Conservation (phyloP, 1,139 yeast genomes). For the Saccharomycopsis crataegensis region DNA sequence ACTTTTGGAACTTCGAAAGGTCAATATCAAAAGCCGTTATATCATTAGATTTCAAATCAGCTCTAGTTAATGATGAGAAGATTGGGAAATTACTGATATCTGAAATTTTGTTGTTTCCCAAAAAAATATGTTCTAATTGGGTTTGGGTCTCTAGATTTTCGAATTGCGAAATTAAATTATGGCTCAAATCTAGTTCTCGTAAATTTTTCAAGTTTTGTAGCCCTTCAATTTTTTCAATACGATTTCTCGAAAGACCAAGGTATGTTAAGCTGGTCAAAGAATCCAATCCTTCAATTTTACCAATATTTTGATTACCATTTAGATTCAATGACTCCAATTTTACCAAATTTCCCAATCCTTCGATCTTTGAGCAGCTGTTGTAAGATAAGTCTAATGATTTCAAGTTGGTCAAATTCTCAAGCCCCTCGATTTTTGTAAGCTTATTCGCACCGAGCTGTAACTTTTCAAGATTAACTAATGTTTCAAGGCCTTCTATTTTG, state of each 20-base stretch:
- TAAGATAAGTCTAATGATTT: slow-evolving; percentile 83
- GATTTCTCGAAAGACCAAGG: too few species aligned
- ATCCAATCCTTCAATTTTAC: slow-evolving; percentile 71
- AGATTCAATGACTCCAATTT: slow-evolving; percentile 81
- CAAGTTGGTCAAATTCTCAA: slow-evolving; percentile 54
- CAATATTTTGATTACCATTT: slow-evolving; percentile 70
- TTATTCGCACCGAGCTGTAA: slow-evolving; percentile 92
- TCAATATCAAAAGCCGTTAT: too few species aligned
- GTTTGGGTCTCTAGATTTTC: slow-evolving; percentile 59
- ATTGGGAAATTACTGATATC: too few species aligned
- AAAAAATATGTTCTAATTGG: slow-evolving; percentile 54
- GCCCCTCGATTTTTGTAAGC: slow-evolving; percentile 57
- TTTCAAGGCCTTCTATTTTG: slow-evolving; percentile 47
- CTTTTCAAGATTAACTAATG: slow-evolving; percentile 52
- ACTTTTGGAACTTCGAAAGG: too few species aligned
- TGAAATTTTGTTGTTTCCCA: too few species aligned
- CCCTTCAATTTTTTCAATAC: slow-evolving; percentile 46
- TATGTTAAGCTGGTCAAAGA: slow-evolving; percentile 51
- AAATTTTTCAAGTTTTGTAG: neutral
- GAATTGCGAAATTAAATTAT: slow-evolving; percentile 42
- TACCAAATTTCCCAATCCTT: slow-evolving; percentile 66
- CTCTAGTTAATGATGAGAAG: too few species aligned
- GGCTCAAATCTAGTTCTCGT: neutral
- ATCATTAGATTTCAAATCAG: too few species aligned
- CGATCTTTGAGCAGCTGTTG: slow-evolving; percentile 70